Base-by-base conservation (phyloP, 768 basidiomycete species). In the Tricholoma saponaceum region DNA sequence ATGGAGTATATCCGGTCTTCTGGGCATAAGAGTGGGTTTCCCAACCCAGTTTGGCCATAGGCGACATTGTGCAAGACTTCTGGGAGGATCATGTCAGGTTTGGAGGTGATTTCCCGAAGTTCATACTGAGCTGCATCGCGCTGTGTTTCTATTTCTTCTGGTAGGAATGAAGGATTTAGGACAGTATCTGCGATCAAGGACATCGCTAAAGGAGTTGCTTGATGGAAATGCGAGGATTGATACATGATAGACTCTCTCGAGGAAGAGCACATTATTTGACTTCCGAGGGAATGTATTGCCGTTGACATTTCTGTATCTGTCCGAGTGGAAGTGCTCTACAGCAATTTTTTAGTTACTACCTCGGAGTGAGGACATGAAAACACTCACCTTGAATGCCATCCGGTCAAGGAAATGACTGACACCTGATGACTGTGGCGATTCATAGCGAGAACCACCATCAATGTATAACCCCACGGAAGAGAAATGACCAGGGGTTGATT, bases 161-260 rank as follows among this genome's bases (percentile, higher is more conserved):
- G 72, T 18, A 82, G 70, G 69, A 97, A 86, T 1, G 84, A 74
- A 9, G 97, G 84, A 66, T 92, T 84, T 55, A 89, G 79, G 51
- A 92, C 86, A 14, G 95, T 96, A 71, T 98, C 95, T 32, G 95
- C 84, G 58, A 99, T 92, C 60, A 98, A 83, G 25, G 89, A 88
- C 51, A 99, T 69, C 10, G 94, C 93, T 6, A 85, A 78, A 1
- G 90, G 85, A 2, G 95, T 92, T 39, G 85, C 85, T 59, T 85
- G 77, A 62, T 93, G 86, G 67, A 95, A 95, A 70, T 96, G 90
- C 37, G 94, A 92, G 10, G 96, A 96, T 73, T 98, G 97, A 69
- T 98, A 99, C 90, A 97, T 92, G 67, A 98, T 94, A 20, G 92
- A 83, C 70, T 99, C 97, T 47, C 97, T 81, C 2, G 93, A 89